Base-by-base conservation (phyloP, 2,329 filamentous ascomycete species). In the Fusarium oxysporum region DNA sequence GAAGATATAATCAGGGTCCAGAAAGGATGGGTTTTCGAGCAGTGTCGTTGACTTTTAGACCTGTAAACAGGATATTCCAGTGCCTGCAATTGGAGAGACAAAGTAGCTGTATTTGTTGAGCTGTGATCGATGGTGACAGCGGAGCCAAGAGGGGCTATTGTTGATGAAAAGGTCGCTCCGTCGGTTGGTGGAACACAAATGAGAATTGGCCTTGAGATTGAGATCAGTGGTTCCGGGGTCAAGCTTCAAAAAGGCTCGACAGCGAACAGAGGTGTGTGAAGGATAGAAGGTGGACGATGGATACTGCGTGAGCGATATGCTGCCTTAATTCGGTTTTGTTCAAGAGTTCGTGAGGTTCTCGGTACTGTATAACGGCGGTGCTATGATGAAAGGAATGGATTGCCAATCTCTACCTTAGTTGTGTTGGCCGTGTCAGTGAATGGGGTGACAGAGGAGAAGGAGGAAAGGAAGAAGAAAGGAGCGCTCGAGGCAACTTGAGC, bases 271-370 rank as follows among this genome's bases (percentile, higher is more conserved):
- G 37, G 45, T 16, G 40, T 28, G 43, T 35, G 47, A 44, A 60
- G 33, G 54, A 72, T 58, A 57, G 45, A 68, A 68, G 50, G 21
- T 43, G 61, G 54, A 38, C 53, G 53, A 76, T 73, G 50, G 54
- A 77, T 76, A 72, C 65, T 77, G 65, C 51, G 57, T 64, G 75
- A 75, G 73, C 63, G 68, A 72, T 73, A 77, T 76, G 70, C 40
- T 74, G 70, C 51, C 53, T 74, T 71, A 74, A 67, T 30, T 75
- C 48, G 64, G 69, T 69, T 54, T 65, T 77, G 61, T 38, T 37
- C 53, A 57, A 50, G 55, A 60, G 41, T 68, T 30, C 47, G 66
- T 56, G 38, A 50, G 62, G 51, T 73, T 43, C 62, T 56, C 48
- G 65, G 61, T 62, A 21, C 25, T 54, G 35, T 41, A 65, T 57